Evolutionary conservation across 1,139 yeast genomes (phyloP).

Genomic region (Yamadazyma conglobata): DNA sequence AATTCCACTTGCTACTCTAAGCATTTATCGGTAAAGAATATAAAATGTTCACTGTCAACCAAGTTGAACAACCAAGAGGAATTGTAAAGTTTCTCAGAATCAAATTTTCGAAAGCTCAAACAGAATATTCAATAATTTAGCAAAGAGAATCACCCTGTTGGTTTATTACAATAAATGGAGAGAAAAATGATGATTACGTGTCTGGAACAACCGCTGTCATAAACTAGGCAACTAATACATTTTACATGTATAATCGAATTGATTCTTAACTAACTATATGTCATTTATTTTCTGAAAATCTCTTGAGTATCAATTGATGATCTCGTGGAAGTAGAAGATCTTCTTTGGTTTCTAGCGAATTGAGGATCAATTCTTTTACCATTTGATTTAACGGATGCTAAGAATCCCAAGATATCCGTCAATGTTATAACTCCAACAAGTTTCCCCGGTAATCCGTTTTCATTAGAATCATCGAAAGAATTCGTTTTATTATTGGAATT

Average conservation of each 20-base stretch:
- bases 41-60: no score
- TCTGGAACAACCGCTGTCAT: no score
- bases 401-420: conserved; percentile 79
- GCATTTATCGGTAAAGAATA: no score
- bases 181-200: no score
- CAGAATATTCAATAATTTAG: no score
- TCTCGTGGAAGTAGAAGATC: conserved; percentile 54
- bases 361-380: conserved; percentile 74
- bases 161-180: no score
- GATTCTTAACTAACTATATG: no score
- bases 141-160: no score
- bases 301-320: conserved; percentile 31
- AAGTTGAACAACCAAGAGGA: conserved; percentile 1
- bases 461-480: conserved; percentile 20
- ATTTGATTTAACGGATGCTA: conserved; percentile 62
- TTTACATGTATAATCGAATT: no score
- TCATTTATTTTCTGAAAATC: conserved; percentile 21
- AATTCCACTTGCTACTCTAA: no score
- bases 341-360: conserved; percentile 82
- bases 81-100: conserved; percentile 1
- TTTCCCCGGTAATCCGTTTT: conserved; percentile 59
- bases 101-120: no score
- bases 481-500: conserved; percentile 5
- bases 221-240: no score
- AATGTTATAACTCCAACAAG: conserved; percentile 86